Conservation (phyloP, 2,329 filamentous ascomycete genomes). For the Penicillium paneum region DNA sequence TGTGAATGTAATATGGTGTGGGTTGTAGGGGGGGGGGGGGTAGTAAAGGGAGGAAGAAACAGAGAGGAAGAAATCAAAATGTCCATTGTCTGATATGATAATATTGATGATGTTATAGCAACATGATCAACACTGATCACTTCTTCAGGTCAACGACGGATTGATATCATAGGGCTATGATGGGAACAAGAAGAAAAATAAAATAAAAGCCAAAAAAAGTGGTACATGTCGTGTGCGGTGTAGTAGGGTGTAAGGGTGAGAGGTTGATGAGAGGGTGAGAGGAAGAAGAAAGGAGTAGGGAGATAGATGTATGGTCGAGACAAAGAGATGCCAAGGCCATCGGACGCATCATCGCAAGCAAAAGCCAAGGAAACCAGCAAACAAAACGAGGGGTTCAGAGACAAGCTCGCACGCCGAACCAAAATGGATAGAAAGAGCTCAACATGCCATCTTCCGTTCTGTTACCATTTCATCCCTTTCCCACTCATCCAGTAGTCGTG, state of each 20-base stretch:
- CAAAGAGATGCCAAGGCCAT: not conserved
- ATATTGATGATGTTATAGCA: slow-evolving; percentile 10
- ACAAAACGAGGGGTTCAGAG: not conserved
- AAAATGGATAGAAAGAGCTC: not conserved
- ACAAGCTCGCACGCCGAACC: not conserved
- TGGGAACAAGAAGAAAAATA: not conserved
- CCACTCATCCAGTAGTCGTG: slow-evolving; percentile 39
- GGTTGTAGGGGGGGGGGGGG: no score
- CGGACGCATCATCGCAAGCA: not conserved
- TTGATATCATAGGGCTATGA: not conserved
- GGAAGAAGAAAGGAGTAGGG: not conserved
- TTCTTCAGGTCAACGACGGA: not conserved
- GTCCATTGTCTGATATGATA: slow-evolving; percentile 8
- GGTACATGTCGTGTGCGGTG: not conserved
- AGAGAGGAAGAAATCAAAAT: not conserved
- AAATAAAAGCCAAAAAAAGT: not conserved
- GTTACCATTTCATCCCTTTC: slow-evolving; percentile 17
- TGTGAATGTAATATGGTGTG: no score
- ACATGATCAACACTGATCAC: slow-evolving; percentile 12
- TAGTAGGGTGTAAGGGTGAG: not conserved
- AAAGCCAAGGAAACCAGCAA: not conserved
- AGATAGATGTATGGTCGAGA: no score
- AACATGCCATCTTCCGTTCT: slow-evolving; percentile 9
- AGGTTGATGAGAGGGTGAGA: not conserved
- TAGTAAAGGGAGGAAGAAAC: not conserved